These are phyloP conservation scores for Pichia eremophila DNA, from an alignment of 805 yeast genomes.

Conservation along the genomic window DNA sequence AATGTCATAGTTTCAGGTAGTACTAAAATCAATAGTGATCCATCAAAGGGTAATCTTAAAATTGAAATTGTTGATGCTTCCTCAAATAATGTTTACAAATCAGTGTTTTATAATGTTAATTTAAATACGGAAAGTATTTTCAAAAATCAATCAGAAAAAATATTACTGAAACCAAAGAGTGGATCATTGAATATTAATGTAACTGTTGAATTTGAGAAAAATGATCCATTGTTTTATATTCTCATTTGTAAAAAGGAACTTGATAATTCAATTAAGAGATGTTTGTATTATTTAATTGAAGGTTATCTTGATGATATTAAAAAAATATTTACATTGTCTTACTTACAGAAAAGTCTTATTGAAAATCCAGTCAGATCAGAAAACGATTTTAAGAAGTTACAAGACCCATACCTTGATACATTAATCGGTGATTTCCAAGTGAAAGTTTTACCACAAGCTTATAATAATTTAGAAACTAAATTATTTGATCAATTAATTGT, in stretches of 20 bases:
- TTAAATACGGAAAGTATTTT: slow-evolving; percentile 3
- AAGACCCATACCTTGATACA: slow-evolving; percentile 18
- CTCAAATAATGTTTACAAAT: slow-evolving; percentile 7
- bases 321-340: slow-evolving; percentile 28
- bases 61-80: slow-evolving; percentile 16
- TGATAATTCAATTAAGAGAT: slow-evolving; percentile 53
- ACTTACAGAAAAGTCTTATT: slow-evolving; percentile 18
- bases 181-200: slow-evolving; percentile 62
- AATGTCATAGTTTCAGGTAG: slow-evolving; percentile 31
- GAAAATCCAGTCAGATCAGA: slow-evolving; percentile 14
- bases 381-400: slow-evolving; percentile 13
- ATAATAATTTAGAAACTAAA: slow-evolving; percentile 23
- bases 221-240: slow-evolving; percentile 72
- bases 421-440: slow-evolving; percentile 18
- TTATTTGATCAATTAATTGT: slow-evolving; percentile 21
- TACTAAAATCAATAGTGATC: neutral
- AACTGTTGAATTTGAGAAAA: slow-evolving; percentile 69
- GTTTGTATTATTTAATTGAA: slow-evolving; percentile 60
- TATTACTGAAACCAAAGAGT: slow-evolving; percentile 21
- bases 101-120: slow-evolving; percentile 8
- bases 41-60: neutral
- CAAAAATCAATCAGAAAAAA: slow-evolving; percentile 13
- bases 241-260: slow-evolving; percentile 67
- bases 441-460: slow-evolving; percentile 17
- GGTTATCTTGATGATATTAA: slow-evolving; percentile 60